Evolutionary conservation across 83 land plant species (phyloP).

Genomic region (Thuja plicata): DNA sequence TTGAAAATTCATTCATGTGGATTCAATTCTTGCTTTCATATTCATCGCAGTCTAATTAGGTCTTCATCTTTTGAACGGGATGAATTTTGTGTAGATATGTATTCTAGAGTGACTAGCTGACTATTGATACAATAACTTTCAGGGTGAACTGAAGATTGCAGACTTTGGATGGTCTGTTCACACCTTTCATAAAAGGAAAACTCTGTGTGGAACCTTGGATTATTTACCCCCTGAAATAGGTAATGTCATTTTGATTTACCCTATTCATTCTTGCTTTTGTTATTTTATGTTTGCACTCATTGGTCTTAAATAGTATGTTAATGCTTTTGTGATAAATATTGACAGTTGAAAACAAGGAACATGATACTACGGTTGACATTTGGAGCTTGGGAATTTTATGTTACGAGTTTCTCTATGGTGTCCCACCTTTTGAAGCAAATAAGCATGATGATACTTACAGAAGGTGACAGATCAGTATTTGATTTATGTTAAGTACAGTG

Average conservation of each 20-base stretch:
- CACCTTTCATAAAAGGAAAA: slow-evolving; percentile 63
- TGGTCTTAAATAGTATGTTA: background rate
- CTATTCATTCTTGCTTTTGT: background rate
- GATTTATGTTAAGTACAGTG: background rate
- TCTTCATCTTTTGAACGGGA: background rate
- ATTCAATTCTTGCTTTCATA: background rate
- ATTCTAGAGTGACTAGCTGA: background rate
- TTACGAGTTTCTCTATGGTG: slow-evolving; percentile 88
- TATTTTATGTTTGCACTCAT: background rate
- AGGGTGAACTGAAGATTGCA: slow-evolving; percentile 92
- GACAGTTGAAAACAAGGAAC: slow-evolving; percentile 69
- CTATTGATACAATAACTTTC: slow-evolving; percentile 25
- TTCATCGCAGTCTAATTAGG: background rate
- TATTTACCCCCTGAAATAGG: slow-evolving; percentile 95
- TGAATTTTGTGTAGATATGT: background rate
- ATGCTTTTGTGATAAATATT: background rate
- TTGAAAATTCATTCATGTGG: background rate
- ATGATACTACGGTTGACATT: slow-evolving; percentile 82
- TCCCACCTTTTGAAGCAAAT: slow-evolving; percentile 88
- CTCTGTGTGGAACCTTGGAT: slow-evolving; percentile 94
- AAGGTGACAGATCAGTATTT: background rate
- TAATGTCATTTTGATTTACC: background rate
- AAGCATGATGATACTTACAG: slow-evolving; percentile 66
- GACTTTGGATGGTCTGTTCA: slow-evolving; percentile 99
- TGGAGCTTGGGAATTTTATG: slow-evolving; percentile 94